These are phyloP conservation scores for Pseudocercospora fuligena DNA, from an alignment of 2,329 filamentous ascomycete species.

Conservation along the genomic window DNA sequence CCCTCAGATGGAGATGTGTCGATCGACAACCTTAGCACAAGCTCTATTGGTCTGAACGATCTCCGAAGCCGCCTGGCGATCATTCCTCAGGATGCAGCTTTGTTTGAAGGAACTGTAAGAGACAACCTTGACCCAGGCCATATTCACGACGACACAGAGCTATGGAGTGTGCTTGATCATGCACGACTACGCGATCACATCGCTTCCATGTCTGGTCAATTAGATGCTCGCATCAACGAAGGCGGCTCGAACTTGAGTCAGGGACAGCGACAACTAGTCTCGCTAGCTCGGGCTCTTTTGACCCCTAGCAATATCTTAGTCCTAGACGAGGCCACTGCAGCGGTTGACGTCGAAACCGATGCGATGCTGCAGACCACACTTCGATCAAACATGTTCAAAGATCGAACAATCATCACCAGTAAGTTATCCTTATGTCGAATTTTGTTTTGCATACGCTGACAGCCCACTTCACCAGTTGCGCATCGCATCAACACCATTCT, in stretches of 20 bases:
- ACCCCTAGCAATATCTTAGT: conserved; percentile 97
- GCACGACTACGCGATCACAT: conserved; percentile 92
- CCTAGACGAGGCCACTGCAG: conserved; percentile 89
- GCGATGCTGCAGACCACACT: conserved; percentile 67
- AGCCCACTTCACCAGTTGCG: conserved; percentile 59
- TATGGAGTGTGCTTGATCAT: conserved; percentile 87
- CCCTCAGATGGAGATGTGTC: conserved; percentile 79
- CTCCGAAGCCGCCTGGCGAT: conserved; percentile 88
- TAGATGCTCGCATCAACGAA: conserved; percentile 91
- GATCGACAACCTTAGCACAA: conserved; percentile 89
- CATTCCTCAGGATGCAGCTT: conserved; percentile 94
- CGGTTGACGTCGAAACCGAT: conserved; percentile 72
- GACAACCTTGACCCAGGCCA: conserved; percentile 96
- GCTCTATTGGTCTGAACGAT: conserved; percentile 85
- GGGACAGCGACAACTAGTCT: conserved; percentile 92
- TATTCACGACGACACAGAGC: conserved; percentile 93
- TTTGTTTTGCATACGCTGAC: not conserved
- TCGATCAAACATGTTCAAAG: conserved; percentile 73
- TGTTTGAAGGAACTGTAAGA: conserved; percentile 90
- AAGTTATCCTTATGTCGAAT: conserved; percentile 20
- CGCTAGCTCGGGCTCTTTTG: conserved; percentile 87
- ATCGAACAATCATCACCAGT: conserved; percentile 93
- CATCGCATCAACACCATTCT: conserved; percentile 98
- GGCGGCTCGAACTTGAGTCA: conserved; percentile 95
- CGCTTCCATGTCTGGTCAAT: conserved; percentile 79